phyloP scores from a whole-genome alignment of 306 rosid species.

The Cercis canadensis region DNA sequence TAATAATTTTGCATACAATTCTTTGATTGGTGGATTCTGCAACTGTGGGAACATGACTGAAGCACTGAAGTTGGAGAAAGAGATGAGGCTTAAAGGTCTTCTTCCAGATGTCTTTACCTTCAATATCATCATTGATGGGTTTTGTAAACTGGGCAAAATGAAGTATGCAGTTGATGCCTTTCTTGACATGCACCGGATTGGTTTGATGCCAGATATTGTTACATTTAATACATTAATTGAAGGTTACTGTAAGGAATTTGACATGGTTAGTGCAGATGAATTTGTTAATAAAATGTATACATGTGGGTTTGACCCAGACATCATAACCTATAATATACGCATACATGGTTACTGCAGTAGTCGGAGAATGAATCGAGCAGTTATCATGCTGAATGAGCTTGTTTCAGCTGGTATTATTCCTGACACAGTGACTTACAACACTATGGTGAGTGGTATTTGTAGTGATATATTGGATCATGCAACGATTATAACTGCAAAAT shows the following conservation, averaged over 20 bases:
- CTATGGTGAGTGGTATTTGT: conserved; percentile 62
- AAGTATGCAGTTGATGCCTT: conserved; percentile 60
- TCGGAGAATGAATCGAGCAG: conserved; percentile 61
- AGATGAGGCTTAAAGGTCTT: conserved; percentile 71
- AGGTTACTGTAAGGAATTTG: conserved; percentile 73
- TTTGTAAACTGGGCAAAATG: conserved; percentile 75
- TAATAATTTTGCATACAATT: conserved; percentile 76
- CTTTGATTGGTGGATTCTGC: conserved; percentile 74
- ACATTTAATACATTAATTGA: conserved; percentile 72
- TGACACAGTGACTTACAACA: conserved; percentile 69
- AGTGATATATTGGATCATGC: conserved; percentile 70
- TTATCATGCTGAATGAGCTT: conserved; percentile 66
- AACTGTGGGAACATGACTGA: conserved; percentile 54
- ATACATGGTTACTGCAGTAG: conserved; percentile 64
- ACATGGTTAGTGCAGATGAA: conserved; percentile 66
- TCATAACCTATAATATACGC: conserved; percentile 66
- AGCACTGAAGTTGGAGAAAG: conserved; percentile 64
- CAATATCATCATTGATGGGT: conserved; percentile 72
- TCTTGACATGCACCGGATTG: conserved; percentile 56
- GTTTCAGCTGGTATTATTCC: conserved; percentile 66
- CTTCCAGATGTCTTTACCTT: conserved; percentile 68
- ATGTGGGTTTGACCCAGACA: conserved; percentile 71
- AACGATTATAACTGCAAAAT: conserved; percentile 68
- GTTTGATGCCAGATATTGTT: conserved; percentile 66
- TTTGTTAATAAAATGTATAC: conserved; percentile 54